These are phyloP conservation scores for Geotrichum klebahnii DNA, from an alignment of 1,139 yeast genomes.

Conservation along the genomic window DNA sequence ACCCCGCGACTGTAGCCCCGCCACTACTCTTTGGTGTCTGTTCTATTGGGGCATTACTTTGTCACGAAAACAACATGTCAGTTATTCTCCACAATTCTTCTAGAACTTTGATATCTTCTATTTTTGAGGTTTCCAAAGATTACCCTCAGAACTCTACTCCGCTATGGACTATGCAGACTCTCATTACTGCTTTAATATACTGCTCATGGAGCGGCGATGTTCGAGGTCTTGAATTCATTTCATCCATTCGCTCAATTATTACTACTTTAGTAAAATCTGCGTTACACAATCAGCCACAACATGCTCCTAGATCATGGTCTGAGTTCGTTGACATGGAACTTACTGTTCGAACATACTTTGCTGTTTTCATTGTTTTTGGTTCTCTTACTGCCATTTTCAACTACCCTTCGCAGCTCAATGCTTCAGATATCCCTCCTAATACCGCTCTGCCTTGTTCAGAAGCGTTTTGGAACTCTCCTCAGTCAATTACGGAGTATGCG, in stretches of 20 bases:
- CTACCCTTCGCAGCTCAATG: slow-evolving; percentile 26
- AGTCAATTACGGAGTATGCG: background rate
- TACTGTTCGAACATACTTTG: slow-evolving; percentile 35
- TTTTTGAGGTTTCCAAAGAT: slow-evolving; percentile 16
- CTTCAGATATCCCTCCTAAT: slow-evolving; percentile 10
- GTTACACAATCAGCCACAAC: slow-evolving; percentile 14
- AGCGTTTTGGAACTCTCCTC: slow-evolving; percentile 31
- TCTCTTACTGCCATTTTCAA: slow-evolving; percentile 36
- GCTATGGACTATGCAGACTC: slow-evolving; percentile 37
- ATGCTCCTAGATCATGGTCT: slow-evolving; percentile 3
- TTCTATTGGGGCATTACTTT: slow-evolving; percentile 37
- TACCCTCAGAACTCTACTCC: slow-evolving; percentile 24
- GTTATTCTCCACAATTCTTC: slow-evolving; percentile 32
- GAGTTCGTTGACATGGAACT: slow-evolving; percentile 30
- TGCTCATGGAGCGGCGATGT: slow-evolving; percentile 39
- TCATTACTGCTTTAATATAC: slow-evolving; percentile 33
- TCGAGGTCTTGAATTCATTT: slow-evolving; percentile 35
- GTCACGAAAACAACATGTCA: slow-evolving; percentile 35
- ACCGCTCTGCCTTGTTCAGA: slow-evolving; percentile 37
- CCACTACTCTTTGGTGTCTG: slow-evolving; percentile 37
- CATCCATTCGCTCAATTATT: slow-evolving; percentile 31
- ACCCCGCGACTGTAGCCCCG: slow-evolving; percentile 34
- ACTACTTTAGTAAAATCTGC: slow-evolving; percentile 28
- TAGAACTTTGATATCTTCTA: slow-evolving; percentile 27
- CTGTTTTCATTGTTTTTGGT: slow-evolving; percentile 34